phyloP scores from a whole-genome alignment of 2,329 filamentous ascomycete genomes.

The Apiospora malaysiana region DNA sequence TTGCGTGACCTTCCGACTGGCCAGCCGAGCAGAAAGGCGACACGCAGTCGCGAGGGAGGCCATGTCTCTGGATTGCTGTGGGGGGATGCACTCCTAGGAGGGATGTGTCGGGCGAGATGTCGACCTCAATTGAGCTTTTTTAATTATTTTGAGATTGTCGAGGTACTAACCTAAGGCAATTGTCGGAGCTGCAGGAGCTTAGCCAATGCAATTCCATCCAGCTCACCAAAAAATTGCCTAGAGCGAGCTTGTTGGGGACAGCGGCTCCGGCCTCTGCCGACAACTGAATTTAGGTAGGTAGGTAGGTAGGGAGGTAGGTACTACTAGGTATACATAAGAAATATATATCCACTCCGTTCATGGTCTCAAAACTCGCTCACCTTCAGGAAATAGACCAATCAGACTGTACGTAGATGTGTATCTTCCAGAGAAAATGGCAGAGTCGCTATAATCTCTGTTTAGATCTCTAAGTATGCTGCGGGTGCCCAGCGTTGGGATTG shows the following conservation, averaged over 20 bases:
- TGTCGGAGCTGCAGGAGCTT: not conserved
- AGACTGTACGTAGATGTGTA: no score
- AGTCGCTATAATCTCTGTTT: no score
- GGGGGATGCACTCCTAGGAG: not conserved
- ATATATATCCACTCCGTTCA: conserved; percentile 2
- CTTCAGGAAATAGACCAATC: no score
- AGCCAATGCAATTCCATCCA: conserved; percentile 10
- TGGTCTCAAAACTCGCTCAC: not conserved
- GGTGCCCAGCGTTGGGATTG: no score
- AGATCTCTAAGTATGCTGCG: no score
- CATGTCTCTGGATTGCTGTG: conserved; percentile 53
- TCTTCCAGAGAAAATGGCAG: no score
- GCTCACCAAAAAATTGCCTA: conserved; percentile 18
- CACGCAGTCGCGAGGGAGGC: conserved; percentile 70
- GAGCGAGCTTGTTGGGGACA: conserved; percentile 21
- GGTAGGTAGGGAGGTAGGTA: no score
- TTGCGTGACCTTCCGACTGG: conserved; percentile 57
- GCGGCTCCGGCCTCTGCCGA: conserved; percentile 20
- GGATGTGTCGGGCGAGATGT: conserved; percentile 25
- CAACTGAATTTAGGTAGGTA: not conserved
- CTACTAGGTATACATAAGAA: not conserved
- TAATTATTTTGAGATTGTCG: conserved; percentile 3
- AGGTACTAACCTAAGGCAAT: not conserved
- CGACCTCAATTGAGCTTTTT: conserved; percentile 39
- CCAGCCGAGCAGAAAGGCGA: conserved; percentile 67